Evolutionary conservation across 2,329 filamentous ascomycete genomes (phyloP).

Genomic region (Leptoxyphium fumago): DNA sequence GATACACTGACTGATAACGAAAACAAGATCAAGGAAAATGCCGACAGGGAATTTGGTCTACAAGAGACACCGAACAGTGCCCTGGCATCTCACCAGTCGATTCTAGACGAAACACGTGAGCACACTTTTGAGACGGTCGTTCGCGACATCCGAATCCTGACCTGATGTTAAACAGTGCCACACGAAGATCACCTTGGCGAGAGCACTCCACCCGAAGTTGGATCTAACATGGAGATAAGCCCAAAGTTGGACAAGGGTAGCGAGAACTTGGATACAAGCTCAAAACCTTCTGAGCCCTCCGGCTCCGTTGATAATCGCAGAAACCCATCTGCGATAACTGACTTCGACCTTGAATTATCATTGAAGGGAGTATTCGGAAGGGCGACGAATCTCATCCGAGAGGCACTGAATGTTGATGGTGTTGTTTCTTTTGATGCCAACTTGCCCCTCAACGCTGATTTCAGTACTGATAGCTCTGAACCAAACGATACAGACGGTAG

Average conservation of each 20-base stretch:
- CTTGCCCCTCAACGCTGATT: neutral
- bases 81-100: too few species aligned
- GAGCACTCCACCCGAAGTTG: too few species aligned
- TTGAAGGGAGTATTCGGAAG: constrained; percentile 24
- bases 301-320: neutral
- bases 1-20: neutral
- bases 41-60: constrained; percentile 13
- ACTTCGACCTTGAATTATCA: neutral
- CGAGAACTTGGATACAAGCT: too few species aligned
- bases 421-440: constrained; percentile 25
- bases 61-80: constrained; percentile 1
- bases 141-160: too few species aligned
- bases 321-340: neutral
- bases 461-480: neutral
- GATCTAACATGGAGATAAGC: too few species aligned
- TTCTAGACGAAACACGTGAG: too few species aligned
- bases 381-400: constrained; percentile 32
- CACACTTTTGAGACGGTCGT: too few species aligned
- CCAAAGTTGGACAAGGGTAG: too few species aligned
- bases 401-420: constrained; percentile 31
- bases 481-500: neutral
- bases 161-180: too few species aligned
- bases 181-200: too few species aligned
- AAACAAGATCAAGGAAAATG: neutral
- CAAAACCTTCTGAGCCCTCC: too few species aligned